Evolutionary conservation across 2,329 filamentous ascomycete species (phyloP), one percentile per base, ranked within the genome.

Genomic region (Chaetothyriales sp.): DNA sequence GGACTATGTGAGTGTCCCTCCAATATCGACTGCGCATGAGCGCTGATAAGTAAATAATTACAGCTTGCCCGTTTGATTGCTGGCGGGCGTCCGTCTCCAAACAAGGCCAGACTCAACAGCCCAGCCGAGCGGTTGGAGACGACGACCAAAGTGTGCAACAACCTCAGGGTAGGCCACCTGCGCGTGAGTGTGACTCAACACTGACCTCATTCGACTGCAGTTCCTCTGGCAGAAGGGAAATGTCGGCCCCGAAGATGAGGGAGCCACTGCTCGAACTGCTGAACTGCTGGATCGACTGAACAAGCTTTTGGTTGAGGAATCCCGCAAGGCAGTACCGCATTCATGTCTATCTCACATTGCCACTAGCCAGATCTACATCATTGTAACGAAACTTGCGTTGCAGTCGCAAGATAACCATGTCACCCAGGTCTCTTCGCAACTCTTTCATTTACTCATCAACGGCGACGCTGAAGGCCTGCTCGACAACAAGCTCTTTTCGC

Each of bases 401-500:
- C 83, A 84, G 0, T 89, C 86, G 29, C 84, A 87, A 66, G 86
- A 94, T 67, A 85, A 94, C 62, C 83, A 81, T 64, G 83, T 95
- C 63, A 84, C 97, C 60, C 82, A 84, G 58, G 86, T 90, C 63
- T 85, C 86, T 22, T 85, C 95, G 40, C 74, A 83, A 43, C 82
- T 95, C 64, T 95, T 95, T 68, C 88, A 87, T 52, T 89, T 88
- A 15, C 77, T 98, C 57, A 86, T 97, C 62, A 92, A 98, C 69
- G 92, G 89, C 66, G 92, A 97, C 67, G 89, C 95, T 69, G 92
- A 95, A 65, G 88, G 89, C 37, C 94, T 97, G 63, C 80, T 95
- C 47, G 86, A 94, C 64, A 94, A 86, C 63, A 79, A 83, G 29
- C 77, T 80, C 51, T 98, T 98, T 66, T 88, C 92, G 2, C 80